Conservation (phyloP, 2,329 filamentous ascomycete genomes). For the Beauveria asiatica region DNA sequence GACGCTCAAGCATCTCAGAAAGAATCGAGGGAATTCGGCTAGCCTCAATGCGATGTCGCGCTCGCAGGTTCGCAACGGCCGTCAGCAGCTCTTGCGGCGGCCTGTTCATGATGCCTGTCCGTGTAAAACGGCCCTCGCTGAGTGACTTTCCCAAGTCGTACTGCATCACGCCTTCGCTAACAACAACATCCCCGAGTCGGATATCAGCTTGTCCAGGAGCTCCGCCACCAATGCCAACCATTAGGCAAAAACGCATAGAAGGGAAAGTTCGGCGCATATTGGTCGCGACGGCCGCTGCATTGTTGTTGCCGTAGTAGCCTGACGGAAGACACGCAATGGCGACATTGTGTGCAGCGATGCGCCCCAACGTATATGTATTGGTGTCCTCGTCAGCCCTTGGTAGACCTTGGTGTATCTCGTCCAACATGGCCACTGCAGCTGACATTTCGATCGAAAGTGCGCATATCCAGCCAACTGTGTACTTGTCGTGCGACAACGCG, state of each 20-base stretch:
- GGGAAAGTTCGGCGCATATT: constrained; percentile 14
- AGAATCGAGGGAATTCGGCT: neutral
- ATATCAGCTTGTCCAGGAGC: constrained; percentile 15
- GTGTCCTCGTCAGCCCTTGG: constrained; percentile 10
- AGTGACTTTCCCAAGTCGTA: constrained; percentile 16
- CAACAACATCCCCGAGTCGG: constrained; percentile 16
- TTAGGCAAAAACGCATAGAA: constrained; percentile 5
- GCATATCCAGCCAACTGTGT: constrained; percentile 21
- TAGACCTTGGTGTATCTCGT: constrained; percentile 12
- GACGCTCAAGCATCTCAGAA: neutral
- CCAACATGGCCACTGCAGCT: constrained; percentile 16
- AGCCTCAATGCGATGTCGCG: constrained; percentile 7
- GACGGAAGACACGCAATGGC: constrained; percentile 14
- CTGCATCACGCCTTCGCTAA: constrained; percentile 15
- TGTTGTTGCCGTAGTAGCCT: constrained; percentile 11
- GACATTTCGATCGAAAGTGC: constrained; percentile 16
- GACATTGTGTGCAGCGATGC: constrained; percentile 14
- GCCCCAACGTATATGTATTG: constrained; percentile 14
- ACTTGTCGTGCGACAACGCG: neutral
- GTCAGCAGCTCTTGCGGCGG: constrained; percentile 1
- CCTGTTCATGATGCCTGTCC: constrained; percentile 7
- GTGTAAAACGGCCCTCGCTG: constrained; percentile 1
- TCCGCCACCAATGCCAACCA: constrained; percentile 23
- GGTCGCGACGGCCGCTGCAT: constrained; percentile 7
- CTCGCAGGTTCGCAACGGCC: constrained; percentile 9